These are phyloP conservation scores for Leccinum olivaceopallidum DNA, from an alignment of 768 basidiomycete genomes.

Conservation along the genomic window DNA sequence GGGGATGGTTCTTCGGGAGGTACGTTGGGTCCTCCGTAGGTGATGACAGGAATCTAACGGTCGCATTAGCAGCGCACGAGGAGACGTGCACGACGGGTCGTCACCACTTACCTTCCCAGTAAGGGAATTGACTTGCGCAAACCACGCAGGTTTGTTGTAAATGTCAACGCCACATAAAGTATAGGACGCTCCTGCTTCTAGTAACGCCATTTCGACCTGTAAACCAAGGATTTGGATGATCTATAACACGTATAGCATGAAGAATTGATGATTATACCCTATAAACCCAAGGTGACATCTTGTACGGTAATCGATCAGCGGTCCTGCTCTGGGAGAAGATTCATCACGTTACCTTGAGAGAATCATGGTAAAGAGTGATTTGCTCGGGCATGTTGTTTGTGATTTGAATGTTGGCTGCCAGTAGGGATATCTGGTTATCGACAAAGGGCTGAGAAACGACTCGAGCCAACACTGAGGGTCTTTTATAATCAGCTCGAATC, in stretches of 20 bases:
- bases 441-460: not conserved
- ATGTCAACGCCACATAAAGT: conserved; percentile 57
- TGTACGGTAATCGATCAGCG: not conserved
- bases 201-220: conserved; percentile 58
- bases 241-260: not conserved
- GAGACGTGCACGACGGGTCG: too few species aligned
- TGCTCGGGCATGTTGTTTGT: conserved; percentile 23
- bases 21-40: not conserved
- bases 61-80: too few species aligned
- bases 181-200: conserved; percentile 50
- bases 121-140: conserved; percentile 59
- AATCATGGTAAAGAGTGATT: conserved; percentile 40
- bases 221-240: not conserved
- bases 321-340: not conserved
- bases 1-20: not conserved
- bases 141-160: conserved; percentile 67
- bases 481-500: not conserved
- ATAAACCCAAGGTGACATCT: conserved; percentile 59
- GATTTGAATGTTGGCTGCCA: not conserved
- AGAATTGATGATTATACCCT: conserved; percentile 36
- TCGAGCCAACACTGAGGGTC: not conserved
- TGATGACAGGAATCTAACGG: not conserved
- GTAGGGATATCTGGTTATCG: not conserved
- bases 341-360: conserved; percentile 38
- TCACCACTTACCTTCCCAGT: conserved; percentile 48